Conservation (phyloP, 1,284 basidiomycete species). For the Wallemia ichthyophaga region DNA sequence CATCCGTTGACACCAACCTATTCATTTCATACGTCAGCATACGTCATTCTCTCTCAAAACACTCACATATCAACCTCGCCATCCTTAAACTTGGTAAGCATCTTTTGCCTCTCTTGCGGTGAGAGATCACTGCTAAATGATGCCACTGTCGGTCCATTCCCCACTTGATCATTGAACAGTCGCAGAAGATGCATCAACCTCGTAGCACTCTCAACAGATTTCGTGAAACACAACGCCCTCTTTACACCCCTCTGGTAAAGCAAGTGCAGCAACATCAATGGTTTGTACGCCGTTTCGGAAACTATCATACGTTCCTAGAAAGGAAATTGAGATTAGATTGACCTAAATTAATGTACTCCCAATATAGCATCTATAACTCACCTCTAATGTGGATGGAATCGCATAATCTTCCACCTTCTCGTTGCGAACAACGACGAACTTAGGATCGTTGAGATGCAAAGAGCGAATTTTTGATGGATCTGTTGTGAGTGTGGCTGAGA, state of each 20-base stretch:
- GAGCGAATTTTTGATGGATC: slow-evolving; percentile 76
- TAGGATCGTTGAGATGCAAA: slow-evolving; percentile 44
- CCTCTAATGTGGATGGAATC: slow-evolving; percentile 43
- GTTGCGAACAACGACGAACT: slow-evolving; percentile 57
- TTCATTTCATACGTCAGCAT: not conserved
- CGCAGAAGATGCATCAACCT: slow-evolving; percentile 55
- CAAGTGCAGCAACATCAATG: slow-evolving; percentile 63
- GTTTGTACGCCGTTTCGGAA: slow-evolving; percentile 49
- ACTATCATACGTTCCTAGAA: slow-evolving; percentile 60
- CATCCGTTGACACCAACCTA: slow-evolving; percentile 75
- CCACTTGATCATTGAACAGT: slow-evolving; percentile 31
- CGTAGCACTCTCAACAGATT: slow-evolving; percentile 65
- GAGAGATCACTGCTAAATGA: slow-evolving; percentile 30
- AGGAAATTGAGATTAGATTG: not conserved
- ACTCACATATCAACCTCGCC: slow-evolving; percentile 56
- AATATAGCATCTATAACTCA: too few species aligned
- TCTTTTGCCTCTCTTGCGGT: slow-evolving; percentile 35
- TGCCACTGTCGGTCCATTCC: not conserved
- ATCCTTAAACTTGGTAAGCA: slow-evolving; percentile 50
- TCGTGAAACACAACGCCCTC: slow-evolving; percentile 74
- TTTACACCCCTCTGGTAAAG: slow-evolving; percentile 29
- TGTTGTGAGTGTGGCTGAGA: slow-evolving; percentile 80
- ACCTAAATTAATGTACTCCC: too few species aligned
- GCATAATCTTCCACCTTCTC: slow-evolving; percentile 40
- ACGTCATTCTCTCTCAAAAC: too few species aligned